Evolutionary conservation across 2,329 filamentous ascomycete species (phyloP).

Genomic region (Cladorrhinum sp.): DNA sequence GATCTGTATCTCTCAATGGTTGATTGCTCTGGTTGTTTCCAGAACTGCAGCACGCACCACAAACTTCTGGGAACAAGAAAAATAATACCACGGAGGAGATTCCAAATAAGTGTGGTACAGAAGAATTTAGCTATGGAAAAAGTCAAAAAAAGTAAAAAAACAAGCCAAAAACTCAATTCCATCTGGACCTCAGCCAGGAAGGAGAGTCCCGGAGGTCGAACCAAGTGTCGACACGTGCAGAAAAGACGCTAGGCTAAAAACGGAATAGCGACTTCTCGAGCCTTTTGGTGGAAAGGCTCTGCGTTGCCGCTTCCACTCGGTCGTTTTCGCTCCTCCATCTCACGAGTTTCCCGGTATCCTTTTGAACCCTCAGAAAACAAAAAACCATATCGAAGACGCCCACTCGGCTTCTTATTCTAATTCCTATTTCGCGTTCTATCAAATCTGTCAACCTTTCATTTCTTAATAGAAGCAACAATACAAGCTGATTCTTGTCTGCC

Average conservation of each 20-base stretch:
- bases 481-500: background rate
- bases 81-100: too few relatives aligned
- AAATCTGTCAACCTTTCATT: background rate
- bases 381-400: background rate
- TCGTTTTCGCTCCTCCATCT: constrained; percentile 10
- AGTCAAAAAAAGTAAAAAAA: too few relatives aligned
- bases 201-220: background rate
- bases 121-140: too few relatives aligned
- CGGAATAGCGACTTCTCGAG: constrained; percentile 15
- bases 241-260: constrained; percentile 11
- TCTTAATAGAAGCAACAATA: background rate
- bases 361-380: background rate
- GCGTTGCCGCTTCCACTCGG: constrained; percentile 21
- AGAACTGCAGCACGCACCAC: background rate
- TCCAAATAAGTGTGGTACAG: too few relatives aligned
- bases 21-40: background rate
- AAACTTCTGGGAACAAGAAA: too few relatives aligned
- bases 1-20: background rate
- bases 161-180: too few relatives aligned
- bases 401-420: background rate
- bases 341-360: background rate
- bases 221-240: constrained; percentile 25
- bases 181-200: too few relatives aligned
- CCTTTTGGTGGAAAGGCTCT: constrained; percentile 28
- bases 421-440: background rate